Evolutionary conservation across 192 early-diverging fungal species (phyloP).

Genomic region (Backusella morwellensis): DNA sequence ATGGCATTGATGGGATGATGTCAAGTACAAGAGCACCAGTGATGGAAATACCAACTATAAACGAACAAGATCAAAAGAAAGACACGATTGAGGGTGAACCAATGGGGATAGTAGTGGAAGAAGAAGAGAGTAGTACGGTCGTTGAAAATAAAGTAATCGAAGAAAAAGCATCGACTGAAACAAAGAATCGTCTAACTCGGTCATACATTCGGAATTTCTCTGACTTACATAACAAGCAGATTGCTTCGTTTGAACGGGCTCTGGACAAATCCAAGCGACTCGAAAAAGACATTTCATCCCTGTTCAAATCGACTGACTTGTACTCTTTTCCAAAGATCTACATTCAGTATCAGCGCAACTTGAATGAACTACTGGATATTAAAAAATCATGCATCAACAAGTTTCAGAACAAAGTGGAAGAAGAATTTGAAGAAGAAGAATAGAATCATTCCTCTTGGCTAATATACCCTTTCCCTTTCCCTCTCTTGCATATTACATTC

Average conservation of each 20-base stretch:
- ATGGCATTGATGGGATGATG: not conserved
- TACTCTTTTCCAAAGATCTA: conserved; percentile 1
- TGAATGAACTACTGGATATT: conserved; percentile 23
- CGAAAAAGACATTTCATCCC: not conserved
- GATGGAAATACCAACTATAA: not conserved
- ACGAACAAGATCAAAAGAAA: not conserved
- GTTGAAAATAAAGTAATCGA: not conserved
- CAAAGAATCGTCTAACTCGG: not conserved
- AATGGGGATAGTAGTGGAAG: not conserved
- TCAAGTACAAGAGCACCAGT: not conserved
- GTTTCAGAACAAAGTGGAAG: conserved; percentile 15
- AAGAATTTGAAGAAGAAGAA: conserved; percentile 1
- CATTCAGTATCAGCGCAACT: conserved; percentile 16
- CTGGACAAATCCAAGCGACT: conserved; percentile 9
- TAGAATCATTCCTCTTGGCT: not conserved
- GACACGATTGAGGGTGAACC: not conserved
- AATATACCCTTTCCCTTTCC: not conserved
- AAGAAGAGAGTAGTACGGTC: not conserved
- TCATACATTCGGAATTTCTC: conserved; percentile 14
- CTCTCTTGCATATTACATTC: not conserved
- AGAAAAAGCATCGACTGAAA: not conserved
- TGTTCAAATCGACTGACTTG: not conserved
- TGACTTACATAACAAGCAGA: conserved; percentile 21
- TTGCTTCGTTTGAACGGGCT: conserved; percentile 11
- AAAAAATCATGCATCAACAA: conserved; percentile 20